Conservation (phyloP, 768 basidiomycete genomes). For the Tylopilus rubrobrunneus region DNA sequence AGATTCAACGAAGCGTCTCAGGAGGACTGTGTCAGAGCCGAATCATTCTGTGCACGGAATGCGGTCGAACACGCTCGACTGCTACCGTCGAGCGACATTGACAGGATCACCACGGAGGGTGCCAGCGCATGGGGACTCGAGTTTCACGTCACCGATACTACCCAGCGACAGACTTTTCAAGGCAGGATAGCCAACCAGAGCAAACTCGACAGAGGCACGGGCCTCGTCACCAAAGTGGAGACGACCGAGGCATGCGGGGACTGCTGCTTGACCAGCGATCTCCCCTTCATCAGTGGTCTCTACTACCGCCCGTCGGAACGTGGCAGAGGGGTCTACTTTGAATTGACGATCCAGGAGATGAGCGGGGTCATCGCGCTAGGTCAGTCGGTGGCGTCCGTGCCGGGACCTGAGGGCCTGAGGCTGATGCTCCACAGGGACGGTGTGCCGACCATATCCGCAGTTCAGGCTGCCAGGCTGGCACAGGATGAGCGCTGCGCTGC, state of each 20-base stretch:
- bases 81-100: slow-evolving; percentile 49
- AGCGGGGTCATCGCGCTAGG: slow-evolving; percentile 58
- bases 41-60: slow-evolving; percentile 44
- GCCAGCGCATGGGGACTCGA: slow-evolving; percentile 54
- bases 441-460: slow-evolving; percentile 60
- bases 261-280: slow-evolving; percentile 55
- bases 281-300: slow-evolving; percentile 57
- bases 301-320: slow-evolving; percentile 45
- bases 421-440: slow-evolving; percentile 41
- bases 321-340: slow-evolving; percentile 60
- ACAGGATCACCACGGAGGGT: slow-evolving; percentile 45
- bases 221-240: slow-evolving; percentile 36
- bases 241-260: slow-evolving; percentile 44
- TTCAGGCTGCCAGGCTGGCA: slow-evolving; percentile 75
- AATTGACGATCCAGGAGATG: slow-evolving; percentile 55
- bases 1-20: slow-evolving; percentile 53
- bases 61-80: slow-evolving; percentile 41
- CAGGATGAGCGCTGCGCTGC: slow-evolving; percentile 57
- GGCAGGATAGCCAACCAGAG: slow-evolving; percentile 39
- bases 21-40: slow-evolving; percentile 50
- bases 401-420: not conserved
- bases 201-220: slow-evolving; percentile 22
- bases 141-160: slow-evolving; percentile 25
- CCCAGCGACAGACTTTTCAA: slow-evolving; percentile 31
- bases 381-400: slow-evolving; percentile 15